Base-by-base conservation (phyloP, 257 asterid species). In the Voacanga thouarsii region DNA sequence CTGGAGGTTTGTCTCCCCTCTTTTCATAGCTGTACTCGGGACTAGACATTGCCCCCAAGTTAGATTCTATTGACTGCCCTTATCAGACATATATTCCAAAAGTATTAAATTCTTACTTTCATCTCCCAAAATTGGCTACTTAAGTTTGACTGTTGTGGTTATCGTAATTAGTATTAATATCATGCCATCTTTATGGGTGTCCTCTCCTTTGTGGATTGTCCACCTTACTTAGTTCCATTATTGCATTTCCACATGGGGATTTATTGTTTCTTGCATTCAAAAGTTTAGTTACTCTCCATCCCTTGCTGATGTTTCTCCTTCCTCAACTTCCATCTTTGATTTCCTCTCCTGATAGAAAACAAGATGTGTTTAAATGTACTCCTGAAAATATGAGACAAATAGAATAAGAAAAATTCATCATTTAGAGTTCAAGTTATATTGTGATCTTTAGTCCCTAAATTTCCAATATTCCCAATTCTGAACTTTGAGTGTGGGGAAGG, bases 1-100 rank as follows among this genome's bases (percentile, higher is more conserved):
- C 99, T 83, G 99, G 99, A 90, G 99, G 98, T 90, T 80, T 77
- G 89, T 82, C 53, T 75, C 45, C 44, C 74, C 64, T 41, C 55
- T 77, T 12, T 57, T 2, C 16, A 68, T 68, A 21, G 45, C 73
- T 68, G 73, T 33, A 67, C 12, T 9, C 4, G 10, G 14, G 8
- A 19, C 73, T 68, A 39, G 45, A 30, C 30, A 24, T 55, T 55
- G 26, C 26, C 61, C 61, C 11, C 63, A 56, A 63, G 43, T 28
- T 28, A 28, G 44, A 63, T 63, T 28, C n/a, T 30, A 30, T 64
- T 64, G 23, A 64, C 70, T 64, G 33, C 45, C n/a, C 30, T 33
- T 33, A 8, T 23, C 30, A 7, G 2, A 23, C 11, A 7, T 9
- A 9, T 11, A n/a, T 59, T 24, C 67, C 37, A 24, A 4, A 60